Base-by-base conservation (phyloP, 192 early-diverging fungal species). In the Gonapodya prolifera region DNA sequence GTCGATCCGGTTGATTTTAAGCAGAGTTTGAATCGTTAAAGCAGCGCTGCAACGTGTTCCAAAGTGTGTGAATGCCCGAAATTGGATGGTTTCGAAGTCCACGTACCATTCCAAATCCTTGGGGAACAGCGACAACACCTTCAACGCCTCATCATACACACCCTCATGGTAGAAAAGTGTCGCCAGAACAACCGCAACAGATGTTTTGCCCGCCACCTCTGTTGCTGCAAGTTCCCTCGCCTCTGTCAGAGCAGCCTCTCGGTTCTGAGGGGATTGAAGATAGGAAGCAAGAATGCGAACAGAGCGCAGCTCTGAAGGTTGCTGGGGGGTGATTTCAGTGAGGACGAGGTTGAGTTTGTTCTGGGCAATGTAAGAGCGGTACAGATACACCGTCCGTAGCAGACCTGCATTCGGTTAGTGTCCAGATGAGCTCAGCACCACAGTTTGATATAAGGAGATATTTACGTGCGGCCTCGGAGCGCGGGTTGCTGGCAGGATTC, bases 81-180 rank as follows among this genome's bases (percentile, higher is more conserved):
- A 28, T 13, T n/a, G 16, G 77, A 32, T 0, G 29, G 34, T 35
- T 69, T n/a, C 2, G 30, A 70, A 8, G 32, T 30, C 76, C 31
- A 69, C 82, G 75, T 85, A 94, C 92, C 92, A 92, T 80, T 98
- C 96, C 18, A 96, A 80, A 80, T 91, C 91, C 83, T 90, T 91
- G 35, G 88, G 86, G 70, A 89, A 89, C 69, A 82, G 80, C 34
- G 89, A 84, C n/a, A 96, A 83, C 2, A 89, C 78, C 34, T 81
- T 81, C 70, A 98, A 83, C 18, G 94, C 94, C 28, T 93, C 93
- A 31, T 94, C 92, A 29, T 84, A 81, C 45, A 86, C 78, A 0
- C 84, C 91, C 1, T 89, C 87, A 16, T 81, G 77, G 76, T 83
- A 83, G 69, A 91, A 84, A 34, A 91, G 79, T 34, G 91, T 88